Base-by-base conservation (phyloP, 192 early-diverging fungal genomes). In the Tieghemiomyces parasiticus region DNA sequence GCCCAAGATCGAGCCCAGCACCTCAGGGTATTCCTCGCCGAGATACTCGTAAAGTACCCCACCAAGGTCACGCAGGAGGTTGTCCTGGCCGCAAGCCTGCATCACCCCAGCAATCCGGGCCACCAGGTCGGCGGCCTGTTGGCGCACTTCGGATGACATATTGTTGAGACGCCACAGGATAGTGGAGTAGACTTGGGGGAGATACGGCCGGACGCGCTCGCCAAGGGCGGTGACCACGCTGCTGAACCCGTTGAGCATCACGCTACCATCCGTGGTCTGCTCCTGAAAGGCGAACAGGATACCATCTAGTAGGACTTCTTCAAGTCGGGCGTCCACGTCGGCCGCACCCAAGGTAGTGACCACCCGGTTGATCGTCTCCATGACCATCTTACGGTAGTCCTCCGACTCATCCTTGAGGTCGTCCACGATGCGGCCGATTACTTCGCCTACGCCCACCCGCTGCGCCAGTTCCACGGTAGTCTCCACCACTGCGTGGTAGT, bases 1-100 rank as follows among this genome's bases (percentile, higher is more conserved):
- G 31, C 88, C 84, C 3, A 99, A 68, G 60, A 99, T 96, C 22
- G 88, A 90, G 60, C 92, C 96, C 51, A 99, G 75, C 0, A 99
- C 96, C 65, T 99, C 96, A 4, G 96, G 96, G 64, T 95, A 99
- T 69, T 99, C 96, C 76, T 99, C 96, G 64, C 96, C 96, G 25
- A 99, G 80, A 66, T 97, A 95, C 71, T 99, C 96, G 70, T 91
- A 99, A 25, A 99, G 71, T 33, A 95, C 83, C n/a, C 88, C 79
- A 61, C 91, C 90, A 47, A 99, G 72, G 60, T 95, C 85, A 8
- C 83, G 81, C 88, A 99, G 91, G 49, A 97, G 67, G 66, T 93
- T 89, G 69, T 96, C 93, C 69, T 96, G 92, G 25, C 90, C 93
- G 68, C 94, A 99, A 0, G 78, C 81, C 62, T 85, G 80, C 93